Evolutionary conservation across 352 stramenopile species (phyloP).

Genomic region (Phytophthora pistaciae): DNA sequence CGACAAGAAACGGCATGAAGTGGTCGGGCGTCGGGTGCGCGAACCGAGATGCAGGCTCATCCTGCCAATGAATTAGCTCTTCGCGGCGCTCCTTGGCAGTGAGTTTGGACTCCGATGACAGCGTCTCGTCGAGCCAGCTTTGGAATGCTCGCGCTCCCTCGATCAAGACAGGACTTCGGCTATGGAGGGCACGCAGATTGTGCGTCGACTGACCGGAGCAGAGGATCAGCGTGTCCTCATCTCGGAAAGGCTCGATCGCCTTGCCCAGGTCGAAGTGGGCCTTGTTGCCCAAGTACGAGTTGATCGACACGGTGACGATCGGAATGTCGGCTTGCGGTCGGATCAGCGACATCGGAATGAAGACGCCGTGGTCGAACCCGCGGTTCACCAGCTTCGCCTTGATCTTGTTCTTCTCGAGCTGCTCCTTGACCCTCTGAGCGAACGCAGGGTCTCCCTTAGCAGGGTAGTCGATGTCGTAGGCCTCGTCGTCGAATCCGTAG

Average conservation of each 20-base stretch:
- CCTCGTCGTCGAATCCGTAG: background rate
- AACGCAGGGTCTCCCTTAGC: background rate
- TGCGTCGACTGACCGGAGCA: conserved; percentile 57
- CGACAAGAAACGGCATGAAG: background rate
- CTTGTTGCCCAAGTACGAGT: conserved; percentile 25
- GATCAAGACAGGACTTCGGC: background rate
- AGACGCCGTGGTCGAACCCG: conserved; percentile 91
- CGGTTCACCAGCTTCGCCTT: conserved; percentile 40
- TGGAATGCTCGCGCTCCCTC: background rate
- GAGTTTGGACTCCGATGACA: background rate
- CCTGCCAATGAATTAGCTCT: background rate
- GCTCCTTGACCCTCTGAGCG: conserved; percentile 1
- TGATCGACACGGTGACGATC: conserved; percentile 4
- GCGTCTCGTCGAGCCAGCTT: background rate
- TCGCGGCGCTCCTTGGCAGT: background rate
- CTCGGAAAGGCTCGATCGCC: conserved; percentile 48
- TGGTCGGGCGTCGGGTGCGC: background rate
- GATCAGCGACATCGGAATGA: conserved; percentile 74
- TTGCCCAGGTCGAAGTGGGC: conserved; percentile 60
- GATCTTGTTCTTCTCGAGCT: conserved; percentile 53
- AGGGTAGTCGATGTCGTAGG: background rate
- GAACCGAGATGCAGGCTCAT: background rate
- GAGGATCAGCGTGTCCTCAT: conserved; percentile 77
- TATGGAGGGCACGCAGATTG: conserved; percentile 19
- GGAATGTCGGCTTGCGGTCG: background rate